phyloP scores from a whole-genome alignment of 2,329 filamentous ascomycete genomes.

The Apiospora arundinis region DNA sequence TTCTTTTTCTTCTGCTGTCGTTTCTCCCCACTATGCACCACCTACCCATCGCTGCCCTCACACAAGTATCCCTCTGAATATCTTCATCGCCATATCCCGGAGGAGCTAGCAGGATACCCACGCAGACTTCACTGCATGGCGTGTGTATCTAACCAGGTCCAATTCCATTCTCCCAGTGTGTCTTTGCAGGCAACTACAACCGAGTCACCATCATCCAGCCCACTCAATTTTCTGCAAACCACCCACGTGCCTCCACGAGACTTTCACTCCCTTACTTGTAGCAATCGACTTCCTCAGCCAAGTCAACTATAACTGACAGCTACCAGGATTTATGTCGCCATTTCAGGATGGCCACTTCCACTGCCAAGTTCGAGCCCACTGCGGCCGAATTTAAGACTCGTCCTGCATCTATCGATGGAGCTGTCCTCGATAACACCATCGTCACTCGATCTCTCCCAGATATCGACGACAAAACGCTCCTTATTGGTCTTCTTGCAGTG shows the following conservation, averaged over 20 bases:
- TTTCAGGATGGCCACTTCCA: not conserved
- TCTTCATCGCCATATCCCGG: not conserved
- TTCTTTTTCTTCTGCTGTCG: not conserved
- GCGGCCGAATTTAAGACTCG: not conserved
- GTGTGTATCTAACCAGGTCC: not conserved
- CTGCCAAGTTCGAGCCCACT: not conserved
- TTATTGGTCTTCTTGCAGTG: conserved; percentile 38
- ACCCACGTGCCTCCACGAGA: not conserved
- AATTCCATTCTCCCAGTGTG: not conserved
- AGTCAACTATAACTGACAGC: not conserved
- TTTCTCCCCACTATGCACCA: not conserved
- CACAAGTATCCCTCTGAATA: not conserved
- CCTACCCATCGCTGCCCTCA: not conserved
- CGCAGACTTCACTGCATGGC: not conserved
- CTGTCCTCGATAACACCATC: conserved; percentile 28
- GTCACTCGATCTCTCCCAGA: conserved; percentile 29
- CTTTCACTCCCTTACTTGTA: not conserved
- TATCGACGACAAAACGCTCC: conserved; percentile 18
- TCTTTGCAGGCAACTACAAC: not conserved
- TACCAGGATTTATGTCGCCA: not conserved
- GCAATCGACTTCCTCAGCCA: too few species aligned
- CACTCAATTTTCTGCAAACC: not conserved
- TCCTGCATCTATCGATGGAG: not conserved
- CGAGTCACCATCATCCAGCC: too few species aligned
- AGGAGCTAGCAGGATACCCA: too few species aligned